Evolutionary conservation across 805 yeast genomes (phyloP).

Genomic region (Jamesozyma gamospora): DNA sequence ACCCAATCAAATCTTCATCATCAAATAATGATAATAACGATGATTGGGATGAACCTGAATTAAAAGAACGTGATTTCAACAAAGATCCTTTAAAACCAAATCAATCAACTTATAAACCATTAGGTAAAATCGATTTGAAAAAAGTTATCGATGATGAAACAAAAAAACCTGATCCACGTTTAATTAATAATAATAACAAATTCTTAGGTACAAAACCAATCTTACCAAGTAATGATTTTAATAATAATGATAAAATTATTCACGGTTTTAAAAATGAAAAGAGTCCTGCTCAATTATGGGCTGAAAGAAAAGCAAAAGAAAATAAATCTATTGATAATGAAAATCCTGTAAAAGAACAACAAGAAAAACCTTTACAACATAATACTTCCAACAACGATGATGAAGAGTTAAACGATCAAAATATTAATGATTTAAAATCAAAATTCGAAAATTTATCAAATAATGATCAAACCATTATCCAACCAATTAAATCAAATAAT

Average conservation of each 20-base stretch:
- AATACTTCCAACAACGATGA: slow-evolving; percentile 21
- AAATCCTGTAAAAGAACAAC: neutral
- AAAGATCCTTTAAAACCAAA: slow-evolving; percentile 36
- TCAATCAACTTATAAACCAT: slow-evolving; percentile 47
- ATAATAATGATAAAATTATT: slow-evolving; percentile 31
- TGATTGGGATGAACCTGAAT: slow-evolving; percentile 38
- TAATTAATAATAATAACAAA: slow-evolving; percentile 22
- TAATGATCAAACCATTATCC: slow-evolving; percentile 19
- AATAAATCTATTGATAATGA: neutral
- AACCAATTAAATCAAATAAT: slow-evolving; percentile 15
- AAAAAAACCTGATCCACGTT: slow-evolving; percentile 35
- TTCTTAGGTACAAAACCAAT: slow-evolving; percentile 31
- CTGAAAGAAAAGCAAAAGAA: slow-evolving; percentile 71
- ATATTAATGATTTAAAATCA: slow-evolving; percentile 27
- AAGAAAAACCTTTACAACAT: neutral
- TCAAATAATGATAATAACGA: slow-evolving; percentile 26
- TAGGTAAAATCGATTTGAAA: slow-evolving; percentile 48
- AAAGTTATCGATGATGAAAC: slow-evolving; percentile 36
- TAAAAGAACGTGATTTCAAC: slow-evolving; percentile 40
- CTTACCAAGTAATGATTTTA: slow-evolving; percentile 1
- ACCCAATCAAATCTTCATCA: slow-evolving; percentile 8
- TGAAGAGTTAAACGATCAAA: neutral
- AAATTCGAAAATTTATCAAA: slow-evolving; percentile 28
- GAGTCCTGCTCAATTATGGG: slow-evolving; percentile 95
- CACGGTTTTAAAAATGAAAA: slow-evolving; percentile 67